Evolutionary conservation across 768 basidiomycete genomes (phyloP).

Genomic region (Piloderma croceum): DNA sequence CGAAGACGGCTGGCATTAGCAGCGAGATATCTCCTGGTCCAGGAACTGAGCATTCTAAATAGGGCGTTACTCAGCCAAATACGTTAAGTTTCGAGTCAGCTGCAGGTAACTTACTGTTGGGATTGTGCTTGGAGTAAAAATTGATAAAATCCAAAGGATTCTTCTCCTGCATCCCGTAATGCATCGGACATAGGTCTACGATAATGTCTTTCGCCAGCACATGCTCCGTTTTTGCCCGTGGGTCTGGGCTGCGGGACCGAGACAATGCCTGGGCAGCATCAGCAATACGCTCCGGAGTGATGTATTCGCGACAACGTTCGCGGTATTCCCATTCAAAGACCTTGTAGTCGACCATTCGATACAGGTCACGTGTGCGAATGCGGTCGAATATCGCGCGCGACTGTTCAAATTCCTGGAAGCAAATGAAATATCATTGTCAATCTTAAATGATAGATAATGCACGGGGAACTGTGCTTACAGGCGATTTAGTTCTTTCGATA

Average conservation of each 20-base stretch:
- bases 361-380: conserved; percentile 59
- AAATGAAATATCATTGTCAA: too few species aligned
- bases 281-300: conserved; percentile 35
- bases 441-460: too few species aligned
- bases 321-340: conserved; percentile 34
- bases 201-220: conserved; percentile 46
- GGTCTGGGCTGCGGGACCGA: background rate
- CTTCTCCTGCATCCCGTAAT: conserved; percentile 61
- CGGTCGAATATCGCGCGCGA: conserved; percentile 60
- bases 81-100: too few species aligned
- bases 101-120: conserved; percentile 30
- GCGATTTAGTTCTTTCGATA: conserved; percentile 51
- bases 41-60: conserved; percentile 39
- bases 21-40: conserved; percentile 56
- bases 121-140: conserved; percentile 47
- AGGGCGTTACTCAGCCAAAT: conserved; percentile 1
- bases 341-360: conserved; percentile 64
- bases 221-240: conserved; percentile 28
- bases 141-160: conserved; percentile 45
- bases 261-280: conserved; percentile 2
- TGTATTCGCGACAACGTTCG: conserved; percentile 16
- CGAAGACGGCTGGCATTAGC: conserved; percentile 59
- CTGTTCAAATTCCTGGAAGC: conserved; percentile 47
- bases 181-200: conserved; percentile 60
- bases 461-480: too few species aligned